Percentiles rank a stretch among this genome's conserved stretches.
phyloP scores from a whole-genome alignment of 2,329 filamentous ascomycete genomes.

The Dryadomyces quercus-mongolicae region DNA sequence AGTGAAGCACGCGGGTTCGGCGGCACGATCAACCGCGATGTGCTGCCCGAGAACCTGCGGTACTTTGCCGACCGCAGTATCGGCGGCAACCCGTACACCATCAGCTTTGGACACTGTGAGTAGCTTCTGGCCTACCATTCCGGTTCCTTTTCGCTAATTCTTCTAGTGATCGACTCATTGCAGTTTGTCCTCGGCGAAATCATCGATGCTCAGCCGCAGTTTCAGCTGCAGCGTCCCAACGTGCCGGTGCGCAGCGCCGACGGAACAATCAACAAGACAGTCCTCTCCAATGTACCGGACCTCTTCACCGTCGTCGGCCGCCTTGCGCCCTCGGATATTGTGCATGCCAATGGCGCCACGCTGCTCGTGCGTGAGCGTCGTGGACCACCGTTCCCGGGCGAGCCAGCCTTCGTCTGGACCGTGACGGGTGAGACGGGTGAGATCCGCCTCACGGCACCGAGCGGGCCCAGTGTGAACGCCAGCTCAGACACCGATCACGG shows the following conservation, averaged over 20 bases:
- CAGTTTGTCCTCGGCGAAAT: constrained; percentile 34
- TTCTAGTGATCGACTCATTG: constrained; percentile 30
- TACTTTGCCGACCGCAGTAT: constrained; percentile 34
- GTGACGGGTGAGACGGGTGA: constrained; percentile 41
- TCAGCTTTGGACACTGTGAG: constrained; percentile 30
- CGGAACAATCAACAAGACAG: constrained; percentile 7
- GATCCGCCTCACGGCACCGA: constrained; percentile 25
- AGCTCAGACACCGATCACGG: constrained; percentile 19
- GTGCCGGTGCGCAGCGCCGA: constrained; percentile 17
- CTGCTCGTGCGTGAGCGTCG: constrained; percentile 32
- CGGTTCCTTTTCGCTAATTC: not conserved
- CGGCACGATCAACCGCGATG: constrained; percentile 21
- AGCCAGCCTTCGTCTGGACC: constrained; percentile 33
- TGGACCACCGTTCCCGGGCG: constrained; percentile 34
- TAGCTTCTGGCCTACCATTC: not conserved
- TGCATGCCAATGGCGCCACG: constrained; percentile 19
- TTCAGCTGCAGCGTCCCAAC: constrained; percentile 32
- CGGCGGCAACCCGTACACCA: constrained; percentile 31
- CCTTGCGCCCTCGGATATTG: constrained; percentile 17
- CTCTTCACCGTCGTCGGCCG: constrained; percentile 20
- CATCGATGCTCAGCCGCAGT: constrained; percentile 21
- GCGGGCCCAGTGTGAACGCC: constrained; percentile 15
- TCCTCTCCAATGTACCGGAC: constrained; percentile 17
- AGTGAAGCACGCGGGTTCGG: constrained; percentile 28
- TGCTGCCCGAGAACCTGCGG: constrained; percentile 19